Conservation (phyloP, 345 rosid genomes). For the Limnanthes douglasii region DNA sequence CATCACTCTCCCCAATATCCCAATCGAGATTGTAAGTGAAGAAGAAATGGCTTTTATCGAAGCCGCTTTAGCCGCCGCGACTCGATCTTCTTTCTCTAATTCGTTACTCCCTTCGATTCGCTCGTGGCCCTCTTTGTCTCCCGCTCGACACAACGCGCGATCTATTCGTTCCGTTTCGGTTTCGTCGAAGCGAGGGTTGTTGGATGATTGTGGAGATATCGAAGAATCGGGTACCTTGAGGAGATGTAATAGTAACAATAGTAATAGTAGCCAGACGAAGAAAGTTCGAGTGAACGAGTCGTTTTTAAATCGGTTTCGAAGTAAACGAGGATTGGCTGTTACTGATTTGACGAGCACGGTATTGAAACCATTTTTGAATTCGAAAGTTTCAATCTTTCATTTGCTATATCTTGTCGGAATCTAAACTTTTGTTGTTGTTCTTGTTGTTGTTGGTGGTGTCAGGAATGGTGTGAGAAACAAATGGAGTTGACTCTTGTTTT, state of each 20-base stretch:
- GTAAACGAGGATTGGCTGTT: constrained; percentile 37
- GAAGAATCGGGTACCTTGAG: constrained; percentile 33
- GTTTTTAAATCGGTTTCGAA: constrained; percentile 31
- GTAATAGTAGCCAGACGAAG: constrained; percentile 16
- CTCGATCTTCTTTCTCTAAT: constrained; percentile 25
- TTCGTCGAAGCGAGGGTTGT: constrained; percentile 24
- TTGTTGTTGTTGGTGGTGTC: not conserved
- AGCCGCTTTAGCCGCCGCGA: constrained; percentile 40
- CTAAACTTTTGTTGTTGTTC: not conserved
- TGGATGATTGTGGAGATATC: constrained; percentile 14
- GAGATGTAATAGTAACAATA: too few species aligned
- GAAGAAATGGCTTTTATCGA: constrained; percentile 84
- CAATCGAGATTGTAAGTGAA: constrained; percentile 63
- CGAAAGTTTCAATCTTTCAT: not conserved
- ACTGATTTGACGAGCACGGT: constrained; percentile 62
- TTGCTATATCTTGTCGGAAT: not conserved
- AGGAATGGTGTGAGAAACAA: constrained; percentile 95
- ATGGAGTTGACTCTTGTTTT: constrained; percentile 41
- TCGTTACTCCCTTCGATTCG: constrained; percentile 15
- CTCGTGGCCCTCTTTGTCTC: constrained; percentile 14
- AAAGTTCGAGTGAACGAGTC: constrained; percentile 15
- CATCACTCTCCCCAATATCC: constrained; percentile 21
- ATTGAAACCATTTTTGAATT: constrained; percentile 1
- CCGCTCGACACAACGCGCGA: constrained; percentile 8
- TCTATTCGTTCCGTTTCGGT: constrained; percentile 19